Percentiles rank a stretch among this genome's conserved stretches.
Evolutionary conservation across 805 yeast species (phyloP).

Genomic region (Metschnikowia borealis): DNA sequence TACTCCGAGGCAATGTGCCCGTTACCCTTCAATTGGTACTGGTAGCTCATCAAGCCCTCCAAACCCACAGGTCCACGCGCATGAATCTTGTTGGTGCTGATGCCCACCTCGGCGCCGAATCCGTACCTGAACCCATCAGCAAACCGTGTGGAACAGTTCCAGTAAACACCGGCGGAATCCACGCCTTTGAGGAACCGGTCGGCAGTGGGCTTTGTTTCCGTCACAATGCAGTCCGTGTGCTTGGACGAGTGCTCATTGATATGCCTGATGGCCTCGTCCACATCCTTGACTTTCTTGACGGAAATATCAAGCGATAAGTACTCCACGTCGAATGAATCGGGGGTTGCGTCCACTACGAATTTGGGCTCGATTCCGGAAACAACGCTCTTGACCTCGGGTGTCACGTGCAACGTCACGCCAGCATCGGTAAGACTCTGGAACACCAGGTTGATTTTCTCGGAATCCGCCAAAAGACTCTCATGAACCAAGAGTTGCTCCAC

Average conservation of each 20-base stretch:
- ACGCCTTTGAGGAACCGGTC: conserved; percentile 75
- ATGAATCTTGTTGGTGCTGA: conserved; percentile 93
- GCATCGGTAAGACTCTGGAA: conserved; percentile 47
- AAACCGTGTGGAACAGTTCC: conserved; percentile 96
- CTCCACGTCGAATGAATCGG: conserved; percentile 76
- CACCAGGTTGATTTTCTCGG: conserved; percentile 21
- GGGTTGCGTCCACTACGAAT: conserved; percentile 46
- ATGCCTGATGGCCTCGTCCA: conserved; percentile 74
- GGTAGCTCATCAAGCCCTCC: conserved; percentile 94
- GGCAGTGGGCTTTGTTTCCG: conserved; percentile 69
- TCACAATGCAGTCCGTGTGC: conserved; percentile 91
- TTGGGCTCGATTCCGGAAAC: conserved; percentile 20
- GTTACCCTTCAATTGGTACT: conserved; percentile 84
- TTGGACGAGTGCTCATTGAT: conserved; percentile 91
- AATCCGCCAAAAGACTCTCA: conserved; percentile 30
- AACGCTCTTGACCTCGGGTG: conserved; percentile 43
- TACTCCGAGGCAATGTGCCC: conserved; percentile 94
- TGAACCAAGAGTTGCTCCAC: conserved; percentile 80
- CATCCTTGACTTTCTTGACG: conserved; percentile 54
- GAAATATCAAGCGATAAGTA: conserved; percentile 82
- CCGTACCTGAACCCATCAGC: conserved; percentile 99
- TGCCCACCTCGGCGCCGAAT: conserved; percentile 98
- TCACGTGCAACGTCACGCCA: conserved; percentile 71
- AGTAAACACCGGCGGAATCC: conserved; percentile 94
- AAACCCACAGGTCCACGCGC: conserved; percentile 99